Conservation (phyloP, 176 grass and related monocot species). For the Melocanna baccifera region DNA sequence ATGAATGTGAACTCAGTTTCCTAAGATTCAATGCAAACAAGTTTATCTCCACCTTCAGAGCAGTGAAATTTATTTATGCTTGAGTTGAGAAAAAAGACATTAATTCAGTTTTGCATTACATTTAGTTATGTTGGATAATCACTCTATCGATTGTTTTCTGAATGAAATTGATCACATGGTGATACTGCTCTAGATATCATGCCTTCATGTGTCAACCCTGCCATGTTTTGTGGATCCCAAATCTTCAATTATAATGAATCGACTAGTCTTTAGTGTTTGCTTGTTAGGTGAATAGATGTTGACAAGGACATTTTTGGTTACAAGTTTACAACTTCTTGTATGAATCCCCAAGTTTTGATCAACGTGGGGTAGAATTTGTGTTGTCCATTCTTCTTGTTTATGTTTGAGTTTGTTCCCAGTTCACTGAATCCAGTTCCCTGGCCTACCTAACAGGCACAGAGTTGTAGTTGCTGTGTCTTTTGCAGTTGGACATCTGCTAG, state of each 20-base stretch:
- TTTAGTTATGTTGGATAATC: not conserved
- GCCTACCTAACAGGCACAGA: conserved; percentile 22
- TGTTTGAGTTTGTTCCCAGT: not conserved
- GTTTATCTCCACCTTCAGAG: not conserved
- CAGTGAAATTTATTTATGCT: not conserved
- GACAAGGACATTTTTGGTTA: conserved; percentile 44
- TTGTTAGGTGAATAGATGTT: conserved; percentile 5
- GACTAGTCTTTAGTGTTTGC: not conserved
- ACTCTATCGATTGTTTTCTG: not conserved
- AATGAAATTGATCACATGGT: not conserved
- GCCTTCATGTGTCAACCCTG: conserved; percentile 14
- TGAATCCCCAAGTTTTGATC: conserved; percentile 27
- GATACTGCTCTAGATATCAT: not conserved
- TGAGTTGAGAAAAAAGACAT: not conserved
- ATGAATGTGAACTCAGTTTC: not conserved
- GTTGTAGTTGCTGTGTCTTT: conserved; percentile 29
- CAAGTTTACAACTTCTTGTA: conserved; percentile 27
- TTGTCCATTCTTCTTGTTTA: conserved; percentile 40
- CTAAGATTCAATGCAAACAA: not conserved
- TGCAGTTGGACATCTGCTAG: conserved; percentile 33
- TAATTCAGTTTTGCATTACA: not conserved
- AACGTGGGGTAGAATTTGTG: conserved; percentile 14
- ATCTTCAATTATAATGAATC: conserved; percentile 21
- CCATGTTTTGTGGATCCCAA: conserved; percentile 31
- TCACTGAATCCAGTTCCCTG: conserved; percentile 15